phyloP scores from a whole-genome alignment of 139 green algal genomes.

The Tetradesmus obliquus region DNA sequence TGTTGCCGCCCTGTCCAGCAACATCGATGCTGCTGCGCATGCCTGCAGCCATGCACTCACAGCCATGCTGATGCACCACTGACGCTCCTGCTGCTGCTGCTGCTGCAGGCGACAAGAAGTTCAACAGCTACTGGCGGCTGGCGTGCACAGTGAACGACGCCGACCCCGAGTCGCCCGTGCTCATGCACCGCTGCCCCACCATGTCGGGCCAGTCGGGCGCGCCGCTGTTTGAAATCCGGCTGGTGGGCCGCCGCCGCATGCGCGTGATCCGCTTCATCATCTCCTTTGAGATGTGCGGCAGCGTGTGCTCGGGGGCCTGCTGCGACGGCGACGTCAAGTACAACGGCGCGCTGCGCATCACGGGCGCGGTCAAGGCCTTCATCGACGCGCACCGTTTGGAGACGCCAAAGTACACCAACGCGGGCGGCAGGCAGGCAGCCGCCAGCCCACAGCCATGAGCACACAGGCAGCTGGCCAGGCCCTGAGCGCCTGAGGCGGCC shows the following conservation, averaged over 20 bases:
- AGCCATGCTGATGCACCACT: background rate
- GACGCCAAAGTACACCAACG: background rate
- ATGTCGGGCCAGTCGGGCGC: background rate
- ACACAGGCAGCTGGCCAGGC: no score
- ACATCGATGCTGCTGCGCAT: background rate
- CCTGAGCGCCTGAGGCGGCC: no score
- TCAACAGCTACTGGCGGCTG: background rate
- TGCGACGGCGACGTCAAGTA: background rate
- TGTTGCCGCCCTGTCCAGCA: no score
- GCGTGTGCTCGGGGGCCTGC: background rate
- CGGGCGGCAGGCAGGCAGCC: background rate
- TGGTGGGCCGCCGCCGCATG: background rate
- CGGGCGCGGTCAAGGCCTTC: background rate
- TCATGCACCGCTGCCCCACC: conserved; percentile 4
- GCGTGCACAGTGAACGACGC: background rate
- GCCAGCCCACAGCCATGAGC: background rate
- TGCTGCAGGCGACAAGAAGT: conserved; percentile 6
- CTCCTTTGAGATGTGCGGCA: background rate
- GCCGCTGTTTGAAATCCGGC: background rate
- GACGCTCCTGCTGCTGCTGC: background rate
- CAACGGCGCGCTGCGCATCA: background rate
- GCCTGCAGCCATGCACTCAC: no score
- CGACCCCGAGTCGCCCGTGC: background rate
- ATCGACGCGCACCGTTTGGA: background rate
- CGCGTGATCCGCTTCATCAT: background rate